Base-by-base conservation (phyloP, 2,329 filamentous ascomycete genomes). In the Ophiostoma quercus region DNA sequence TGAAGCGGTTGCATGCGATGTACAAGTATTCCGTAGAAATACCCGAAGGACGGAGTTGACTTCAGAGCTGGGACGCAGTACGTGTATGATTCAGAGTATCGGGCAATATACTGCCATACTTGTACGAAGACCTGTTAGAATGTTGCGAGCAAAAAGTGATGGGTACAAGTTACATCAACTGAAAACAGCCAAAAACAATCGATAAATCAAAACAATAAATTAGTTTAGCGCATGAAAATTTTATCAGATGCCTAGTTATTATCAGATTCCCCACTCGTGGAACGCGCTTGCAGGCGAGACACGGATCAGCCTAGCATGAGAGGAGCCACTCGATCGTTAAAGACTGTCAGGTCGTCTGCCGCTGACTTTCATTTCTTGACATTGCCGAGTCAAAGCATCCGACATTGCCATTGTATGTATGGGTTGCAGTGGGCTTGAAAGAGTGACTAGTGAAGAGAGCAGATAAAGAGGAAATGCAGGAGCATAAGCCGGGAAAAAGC, bases 271-370 rank as follows among this genome's bases (percentile, higher is more conserved):
- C 51, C 51, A 57, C 51, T 14, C 4, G 8, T 57, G 22, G 11
- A 57, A 57, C 51, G 51, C 43, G 43, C 43, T 47, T 57, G 51
- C 51, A 57, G 47, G 51, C 51, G n/a, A 57, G 51, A 57, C 51
- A 57, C 22, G 22, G 51, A 25, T 25, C 51, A 25, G n/a, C n/a
- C n/a, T 11, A 16, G 11, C 51, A 57, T 14, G 51, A 57, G 51
- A 57, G n/a, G n/a, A n/a, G 60, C 7, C 51, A 57, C 22, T 57
- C 7, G 16, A 47, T 47, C 16, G 41, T 47, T 47, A n/a, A n/a
- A 47, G 43, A 47, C 11, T 47, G 43, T n/a, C 19, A 25, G 51
- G n/a, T 51, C 19, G 47, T 54, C n/a, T 54, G 47, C n/a, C 19
- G 25, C n/a, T 54, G 51, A 22, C 51, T 25, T 25, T 8, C 25